Evolutionary conservation across 441 rosid genomes (phyloP).

Genomic region (Arabidopsis hybrid): DNA sequence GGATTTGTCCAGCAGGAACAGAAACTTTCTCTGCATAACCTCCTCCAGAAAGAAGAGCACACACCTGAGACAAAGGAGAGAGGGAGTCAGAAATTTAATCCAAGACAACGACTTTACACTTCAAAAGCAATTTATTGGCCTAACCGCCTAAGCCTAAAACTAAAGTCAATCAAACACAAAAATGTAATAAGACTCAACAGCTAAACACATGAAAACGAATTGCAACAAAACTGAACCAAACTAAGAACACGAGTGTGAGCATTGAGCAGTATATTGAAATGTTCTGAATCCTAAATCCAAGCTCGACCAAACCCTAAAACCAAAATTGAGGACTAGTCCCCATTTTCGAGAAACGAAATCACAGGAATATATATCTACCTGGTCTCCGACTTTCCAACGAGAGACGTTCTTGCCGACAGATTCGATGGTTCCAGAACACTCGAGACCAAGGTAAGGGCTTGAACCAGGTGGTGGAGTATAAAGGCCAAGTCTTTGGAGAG

Average conservation of each 20-base stretch:
- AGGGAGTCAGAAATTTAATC: background rate
- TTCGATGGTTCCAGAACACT: slow-evolving; percentile 82
- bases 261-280: too few relatives aligned
- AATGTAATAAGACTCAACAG: background rate
- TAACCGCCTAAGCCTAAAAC: slow-evolving; percentile 8
- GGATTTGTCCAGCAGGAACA: slow-evolving; percentile 76
- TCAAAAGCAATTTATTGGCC: background rate
- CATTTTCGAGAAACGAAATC: slow-evolving; percentile 10
- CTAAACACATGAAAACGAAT: too few relatives aligned
- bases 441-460: slow-evolving; percentile 83
- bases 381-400: slow-evolving; percentile 84
- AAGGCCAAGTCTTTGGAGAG: slow-evolving; percentile 69
- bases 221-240: too few relatives aligned
- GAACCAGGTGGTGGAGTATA: slow-evolving; percentile 82
- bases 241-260: too few relatives aligned
- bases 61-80: slow-evolving; percentile 55
- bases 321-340: background rate
- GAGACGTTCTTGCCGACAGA: slow-evolving; percentile 72
- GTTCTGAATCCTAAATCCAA: slow-evolving; percentile 5
- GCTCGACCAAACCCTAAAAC: background rate
- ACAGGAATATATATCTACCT: slow-evolving; percentile 55
- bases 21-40: slow-evolving; percentile 95
- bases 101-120: slow-evolving; percentile 3
- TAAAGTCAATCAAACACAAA: slow-evolving; percentile 4
- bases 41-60: slow-evolving; percentile 94